Base-by-base conservation (phyloP, 495 filamentous ascomycete genomes). In the Penicillium roqueforti region DNA sequence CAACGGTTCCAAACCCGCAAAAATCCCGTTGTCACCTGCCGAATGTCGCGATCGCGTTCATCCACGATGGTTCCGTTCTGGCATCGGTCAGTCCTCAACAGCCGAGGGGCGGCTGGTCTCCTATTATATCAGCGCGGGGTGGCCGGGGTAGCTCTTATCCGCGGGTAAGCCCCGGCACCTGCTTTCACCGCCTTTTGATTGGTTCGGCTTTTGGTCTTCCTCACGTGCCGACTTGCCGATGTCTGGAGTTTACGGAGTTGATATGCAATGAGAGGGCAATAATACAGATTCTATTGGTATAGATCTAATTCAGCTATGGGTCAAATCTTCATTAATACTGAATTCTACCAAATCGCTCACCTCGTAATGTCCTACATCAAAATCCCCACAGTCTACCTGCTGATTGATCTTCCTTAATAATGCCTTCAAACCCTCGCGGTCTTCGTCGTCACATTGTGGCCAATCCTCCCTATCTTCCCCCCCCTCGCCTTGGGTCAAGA, bases 11-110 rank as follows among this genome's bases (percentile, higher is more conserved):
- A 52, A 37, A 26, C 22, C 29, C 20, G 13, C 6, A 36, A 42
- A 51, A 40, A 56, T 53, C 46, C 47, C 54, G 54, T 46, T 40
- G 32, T 51, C 41, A 65, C 50, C 53, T 65, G 62, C 62, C 62
- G 62, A 62, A 44, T 48, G 41, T 38, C 36, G 31, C 22, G 47
- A 49, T 56, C 13, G 48, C 14, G 25, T 46, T 44, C 47, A 47
- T 54, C 25, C 18, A 6, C 22, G 14, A 39, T 23, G 14, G 36
- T 31, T 11, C 25, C 39, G 18, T 26, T 36, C 28, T 42, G 29
- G 39, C 39, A 44, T 52, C 50, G 50, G 50, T 52, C 49, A 44
- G 39, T 40, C 11, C 7, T 16, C 32, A 54, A 47, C 42, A 47
- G 52, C 52, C 52, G 52, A 48, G 52, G 47, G 43, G 43, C 51